Percentiles rank a stretch among this genome's conserved stretches.
phyloP scores from a whole-genome alignment of 2,329 filamentous ascomycete genomes.

The Microsporum audouinii region DNA sequence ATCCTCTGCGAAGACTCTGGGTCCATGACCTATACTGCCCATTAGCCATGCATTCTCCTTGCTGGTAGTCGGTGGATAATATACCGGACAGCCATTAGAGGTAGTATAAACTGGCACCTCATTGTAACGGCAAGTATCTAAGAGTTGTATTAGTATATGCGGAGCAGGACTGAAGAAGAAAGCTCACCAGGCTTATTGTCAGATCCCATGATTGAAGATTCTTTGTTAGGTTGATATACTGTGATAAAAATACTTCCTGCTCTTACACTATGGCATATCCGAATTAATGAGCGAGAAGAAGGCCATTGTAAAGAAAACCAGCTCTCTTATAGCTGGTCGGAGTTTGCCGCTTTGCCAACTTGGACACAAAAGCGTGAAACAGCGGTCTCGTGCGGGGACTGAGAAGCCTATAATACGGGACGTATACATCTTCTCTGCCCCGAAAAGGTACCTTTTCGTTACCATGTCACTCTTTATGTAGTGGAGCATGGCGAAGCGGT shows the following conservation, averaged over 20 bases:
- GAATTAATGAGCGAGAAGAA: neutral
- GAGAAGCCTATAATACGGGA: neutral
- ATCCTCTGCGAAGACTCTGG: constrained; percentile 44
- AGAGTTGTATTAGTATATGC: constrained; percentile 5
- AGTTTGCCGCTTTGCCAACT: neutral
- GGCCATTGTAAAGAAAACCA: neutral
- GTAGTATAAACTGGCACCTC: constrained; percentile 50
- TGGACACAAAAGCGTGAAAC: neutral
- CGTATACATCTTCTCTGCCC: neutral
- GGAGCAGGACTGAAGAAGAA: neutral
- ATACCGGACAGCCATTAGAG: constrained; percentile 46
- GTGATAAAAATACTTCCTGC: neutral
- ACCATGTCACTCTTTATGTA: neutral
- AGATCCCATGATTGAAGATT: constrained; percentile 26
- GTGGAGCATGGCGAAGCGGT: neutral
- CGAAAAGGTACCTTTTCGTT: neutral
- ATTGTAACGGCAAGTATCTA: constrained; percentile 41
- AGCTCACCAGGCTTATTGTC: constrained; percentile 21
- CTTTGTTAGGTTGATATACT: neutral
- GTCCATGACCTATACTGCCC: constrained; percentile 34
- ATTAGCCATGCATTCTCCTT: neutral
- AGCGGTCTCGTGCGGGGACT: neutral
- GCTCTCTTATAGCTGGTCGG: neutral
- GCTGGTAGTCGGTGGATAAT: neutral
- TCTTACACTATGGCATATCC: neutral